Evolutionary conservation across 768 basidiomycete species (phyloP), one percentile per base, ranked within the genome.

Genomic region (Tylopilus vinaceipallidus): DNA sequence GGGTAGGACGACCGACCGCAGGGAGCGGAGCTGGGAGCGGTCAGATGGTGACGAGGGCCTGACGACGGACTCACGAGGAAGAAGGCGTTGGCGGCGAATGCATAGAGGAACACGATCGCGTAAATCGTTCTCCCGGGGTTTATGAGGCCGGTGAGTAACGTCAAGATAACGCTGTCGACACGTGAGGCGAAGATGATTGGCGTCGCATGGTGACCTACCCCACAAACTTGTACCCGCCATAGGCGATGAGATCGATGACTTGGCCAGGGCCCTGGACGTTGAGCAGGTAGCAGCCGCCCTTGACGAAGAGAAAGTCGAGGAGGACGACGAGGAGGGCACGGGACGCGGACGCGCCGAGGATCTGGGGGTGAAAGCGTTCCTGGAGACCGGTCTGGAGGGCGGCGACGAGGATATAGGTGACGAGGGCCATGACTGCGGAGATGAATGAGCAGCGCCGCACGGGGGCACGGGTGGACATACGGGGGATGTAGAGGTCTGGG

Each of bases 221-320:
- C 24, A 98, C 91, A 60, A 99, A 98, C 64, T 99, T 98, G 73
- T 98, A 98, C 0, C 97, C 95, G 5, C 87, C 89, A 64, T 98
- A 98, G 0, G 95, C 90, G 26, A 97, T 71, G 41, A 98, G 70
- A 62, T 97, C 93, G 5, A 88, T 77, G 20, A 90, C 79, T 39
- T 89, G 86, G 22, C 73, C 76, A 8, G 76, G 70, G 3, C 84
- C 85, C 52, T 86, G 80, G 2, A 98, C 91, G 52, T 91, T 93
- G 42, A 98, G 80, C 42, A 98, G 73, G 69, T 98, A 99, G 63
- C 92, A 97, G 1, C 95, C 95, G 1, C 91, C 76, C 62, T 91
- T 91, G 45, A 99, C 88, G 53, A 90, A 85, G 23, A 83, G 69
- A 67, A 98, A 93, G 65, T 99, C 97, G 51, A 95, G 74, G 7